Conservation (phyloP, 306 rosid genomes). For the Albizia julibrissin region DNA sequence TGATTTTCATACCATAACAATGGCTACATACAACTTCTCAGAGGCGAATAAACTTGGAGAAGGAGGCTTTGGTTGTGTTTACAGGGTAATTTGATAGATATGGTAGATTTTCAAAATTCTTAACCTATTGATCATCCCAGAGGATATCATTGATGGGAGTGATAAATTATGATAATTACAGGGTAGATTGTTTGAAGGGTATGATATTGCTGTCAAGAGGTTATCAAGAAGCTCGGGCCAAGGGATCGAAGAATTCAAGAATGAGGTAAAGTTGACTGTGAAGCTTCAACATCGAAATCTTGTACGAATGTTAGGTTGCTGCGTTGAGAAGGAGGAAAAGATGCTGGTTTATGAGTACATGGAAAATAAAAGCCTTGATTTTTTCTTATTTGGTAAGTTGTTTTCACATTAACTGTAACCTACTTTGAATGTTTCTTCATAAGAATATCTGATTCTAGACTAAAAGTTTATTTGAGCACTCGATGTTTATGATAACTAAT, state of each 20-base stretch:
- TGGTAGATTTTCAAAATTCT: not conserved
- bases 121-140: not conserved
- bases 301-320: constrained; percentile 50
- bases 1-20: constrained; percentile 16
- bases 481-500: not conserved
- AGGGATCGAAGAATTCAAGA: constrained; percentile 51
- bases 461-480: not conserved
- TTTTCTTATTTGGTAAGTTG: constrained; percentile 45
- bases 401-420: not conserved
- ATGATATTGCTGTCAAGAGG: constrained; percentile 51
- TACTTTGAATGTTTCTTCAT: not conserved
- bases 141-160: not conserved
- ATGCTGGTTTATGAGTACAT: constrained; percentile 53
- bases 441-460: not conserved
- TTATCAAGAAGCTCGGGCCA: constrained; percentile 45
- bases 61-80: constrained; percentile 37
- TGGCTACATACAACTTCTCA: constrained; percentile 31
- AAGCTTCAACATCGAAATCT: constrained; percentile 58
- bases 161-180: constrained; percentile 16
- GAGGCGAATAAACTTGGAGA: constrained; percentile 25
- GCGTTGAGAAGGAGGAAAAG: constrained; percentile 49
- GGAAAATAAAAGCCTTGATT: constrained; percentile 53
- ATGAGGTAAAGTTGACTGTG: constrained; percentile 43
- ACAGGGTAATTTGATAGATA: constrained; percentile 17
- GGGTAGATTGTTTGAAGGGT: constrained; percentile 42